These are phyloP conservation scores for Tricholoma hemisulphureum DNA, from an alignment of 768 basidiomycete species.

Conservation along the genomic window DNA sequence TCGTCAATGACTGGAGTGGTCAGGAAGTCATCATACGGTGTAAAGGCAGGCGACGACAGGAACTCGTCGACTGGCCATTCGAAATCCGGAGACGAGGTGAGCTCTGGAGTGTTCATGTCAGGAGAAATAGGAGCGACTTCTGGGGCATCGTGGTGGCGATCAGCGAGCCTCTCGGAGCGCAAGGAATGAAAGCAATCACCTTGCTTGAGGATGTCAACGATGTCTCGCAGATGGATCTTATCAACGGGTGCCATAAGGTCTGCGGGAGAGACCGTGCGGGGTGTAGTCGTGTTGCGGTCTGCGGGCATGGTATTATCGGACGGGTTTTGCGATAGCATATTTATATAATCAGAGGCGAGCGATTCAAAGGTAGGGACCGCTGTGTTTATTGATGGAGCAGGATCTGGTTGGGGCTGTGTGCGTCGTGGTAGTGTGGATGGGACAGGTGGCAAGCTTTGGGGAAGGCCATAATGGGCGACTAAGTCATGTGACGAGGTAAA, in stretches of 20 bases:
- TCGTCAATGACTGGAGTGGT: slow-evolving; percentile 17
- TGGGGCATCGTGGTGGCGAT: slow-evolving; percentile 2
- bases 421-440: slow-evolving; percentile 58
- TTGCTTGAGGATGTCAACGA: slow-evolving; percentile 14
- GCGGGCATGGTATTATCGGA: slow-evolving; percentile 34
- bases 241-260: slow-evolving; percentile 22
- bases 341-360: slow-evolving; percentile 63
- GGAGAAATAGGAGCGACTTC: slow-evolving; percentile 18
- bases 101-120: neutral
- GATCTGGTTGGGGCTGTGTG: slow-evolving; percentile 39
- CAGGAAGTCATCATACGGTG: slow-evolving; percentile 17
- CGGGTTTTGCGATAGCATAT: slow-evolving; percentile 60
- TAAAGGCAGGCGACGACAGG: neutral
- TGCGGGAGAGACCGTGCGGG: slow-evolving; percentile 21
- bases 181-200: slow-evolving; percentile 20
- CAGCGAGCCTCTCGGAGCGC: neutral
- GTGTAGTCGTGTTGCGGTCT: slow-evolving; percentile 28
- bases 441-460: slow-evolving; percentile 64
- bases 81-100: slow-evolving; percentile 7
- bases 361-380: slow-evolving; percentile 44
- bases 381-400: slow-evolving; percentile 23
- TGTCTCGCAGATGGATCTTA: slow-evolving; percentile 20
- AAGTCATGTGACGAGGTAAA: slow-evolving; percentile 66
- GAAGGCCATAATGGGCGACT: slow-evolving; percentile 78
- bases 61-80: neutral